These are phyloP conservation scores for Chrysopogon serrulatus DNA, from an alignment of 176 grass and related monocot genomes.

Conservation along the genomic window DNA sequence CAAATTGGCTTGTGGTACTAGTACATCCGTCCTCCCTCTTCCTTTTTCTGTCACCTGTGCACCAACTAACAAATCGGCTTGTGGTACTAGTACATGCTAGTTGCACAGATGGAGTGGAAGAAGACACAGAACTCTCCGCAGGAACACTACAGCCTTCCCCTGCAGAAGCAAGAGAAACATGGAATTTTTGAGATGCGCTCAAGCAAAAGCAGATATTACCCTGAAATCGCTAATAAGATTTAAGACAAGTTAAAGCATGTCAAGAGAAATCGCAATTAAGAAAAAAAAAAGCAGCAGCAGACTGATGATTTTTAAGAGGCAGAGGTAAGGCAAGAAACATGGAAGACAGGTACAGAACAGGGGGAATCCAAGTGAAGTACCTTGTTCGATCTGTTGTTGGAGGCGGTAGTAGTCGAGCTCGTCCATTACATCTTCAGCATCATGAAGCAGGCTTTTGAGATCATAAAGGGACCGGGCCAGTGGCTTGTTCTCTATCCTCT, in stretches of 20 bases:
- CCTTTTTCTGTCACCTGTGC: background rate
- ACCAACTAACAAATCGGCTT: background rate
- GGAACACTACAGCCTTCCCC: background rate
- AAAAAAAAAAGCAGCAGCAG: too few relatives aligned
- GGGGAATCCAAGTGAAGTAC: background rate
- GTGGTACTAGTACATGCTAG: background rate
- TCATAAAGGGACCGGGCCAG: background rate
- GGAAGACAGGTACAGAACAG: background rate
- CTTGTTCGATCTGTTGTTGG: background rate
- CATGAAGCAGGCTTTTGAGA: background rate
- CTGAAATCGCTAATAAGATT: background rate
- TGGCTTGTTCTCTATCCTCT: background rate
- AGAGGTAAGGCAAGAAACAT: background rate
- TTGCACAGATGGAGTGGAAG: background rate
- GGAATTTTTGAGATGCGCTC: too few relatives aligned
- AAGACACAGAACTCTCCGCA: background rate
- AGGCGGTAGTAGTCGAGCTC: constrained; percentile 4
- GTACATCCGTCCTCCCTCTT: background rate
- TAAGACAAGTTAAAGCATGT: background rate
- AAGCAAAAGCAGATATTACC: background rate
- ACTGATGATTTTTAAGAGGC: background rate
- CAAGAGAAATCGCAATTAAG: background rate
- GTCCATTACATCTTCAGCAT: constrained; percentile 2
- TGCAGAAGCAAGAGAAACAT: background rate
- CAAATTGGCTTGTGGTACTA: background rate